Evolutionary conservation across 495 filamentous ascomycete genomes (phyloP).

Genomic region (Aspergillus olivimuriae): DNA sequence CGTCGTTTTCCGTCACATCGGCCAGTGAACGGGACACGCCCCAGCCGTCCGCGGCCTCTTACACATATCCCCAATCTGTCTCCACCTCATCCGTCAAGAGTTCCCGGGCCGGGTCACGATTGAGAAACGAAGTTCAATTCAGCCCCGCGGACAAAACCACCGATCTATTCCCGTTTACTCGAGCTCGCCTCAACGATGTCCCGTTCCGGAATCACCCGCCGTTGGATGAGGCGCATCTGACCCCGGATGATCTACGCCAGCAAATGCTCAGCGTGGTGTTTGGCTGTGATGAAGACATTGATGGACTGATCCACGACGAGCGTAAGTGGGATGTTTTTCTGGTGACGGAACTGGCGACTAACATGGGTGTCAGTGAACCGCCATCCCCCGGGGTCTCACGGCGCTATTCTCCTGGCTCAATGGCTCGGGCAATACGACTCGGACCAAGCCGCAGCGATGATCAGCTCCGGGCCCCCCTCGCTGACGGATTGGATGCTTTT

Average conservation of each 20-base stretch:
- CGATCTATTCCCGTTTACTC: slow-evolving; percentile 59
- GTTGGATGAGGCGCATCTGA: slow-evolving; percentile 57
- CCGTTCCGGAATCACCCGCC: slow-evolving; percentile 63
- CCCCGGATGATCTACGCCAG: slow-evolving; percentile 75
- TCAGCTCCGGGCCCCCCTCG: slow-evolving; percentile 73
- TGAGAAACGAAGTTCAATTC: slow-evolving; percentile 74
- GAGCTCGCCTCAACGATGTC: slow-evolving; percentile 71
- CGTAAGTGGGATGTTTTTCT: slow-evolving; percentile 25
- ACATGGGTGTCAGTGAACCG: slow-evolving; percentile 45
- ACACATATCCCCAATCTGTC: slow-evolving; percentile 43
- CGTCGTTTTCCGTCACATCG: slow-evolving; percentile 39
- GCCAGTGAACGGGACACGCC: slow-evolving; percentile 30
- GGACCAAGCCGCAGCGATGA: slow-evolving; percentile 70
- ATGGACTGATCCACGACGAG: slow-evolving; percentile 81
- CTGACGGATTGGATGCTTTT: slow-evolving; percentile 96
- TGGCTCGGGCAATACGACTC: slow-evolving; percentile 86
- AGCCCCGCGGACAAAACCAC: slow-evolving; percentile 57
- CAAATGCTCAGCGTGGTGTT: slow-evolving; percentile 95
- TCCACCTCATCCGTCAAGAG: slow-evolving; percentile 61
- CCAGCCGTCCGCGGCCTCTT: slow-evolving; percentile 29
- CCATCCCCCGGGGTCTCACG: slow-evolving; percentile 65
- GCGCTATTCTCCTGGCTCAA: slow-evolving; percentile 72
- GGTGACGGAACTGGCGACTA: slow-evolving; percentile 1
- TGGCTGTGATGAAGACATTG: slow-evolving; percentile 85
- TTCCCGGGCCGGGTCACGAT: slow-evolving; percentile 59